Conservation (phyloP, 2,329 filamentous ascomycete species). For the Colletotrichum godetiae region DNA sequence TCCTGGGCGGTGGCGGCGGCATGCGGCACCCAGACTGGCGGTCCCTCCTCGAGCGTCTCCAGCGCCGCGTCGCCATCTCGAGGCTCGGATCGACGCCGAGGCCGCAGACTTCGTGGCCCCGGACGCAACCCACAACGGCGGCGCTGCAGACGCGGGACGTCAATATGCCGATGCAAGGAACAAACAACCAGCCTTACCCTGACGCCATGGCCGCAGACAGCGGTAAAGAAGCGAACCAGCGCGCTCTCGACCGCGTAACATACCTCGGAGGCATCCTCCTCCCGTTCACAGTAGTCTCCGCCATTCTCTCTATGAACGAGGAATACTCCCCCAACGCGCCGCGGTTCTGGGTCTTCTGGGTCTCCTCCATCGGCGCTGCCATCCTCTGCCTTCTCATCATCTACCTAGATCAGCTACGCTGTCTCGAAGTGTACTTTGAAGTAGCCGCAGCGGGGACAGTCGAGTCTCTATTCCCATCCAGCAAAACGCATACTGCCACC, state of each 20-base stretch:
- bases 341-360: conserved; percentile 63
- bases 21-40: conserved; percentile 43
- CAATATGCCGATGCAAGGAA: neutral
- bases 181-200: neutral
- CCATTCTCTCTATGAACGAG: conserved; percentile 59
- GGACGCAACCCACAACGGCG: conserved; percentile 30
- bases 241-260: conserved; percentile 58
- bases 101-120: conserved; percentile 32
- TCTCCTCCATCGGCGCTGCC: conserved; percentile 51
- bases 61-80: conserved; percentile 38
- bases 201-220: neutral
- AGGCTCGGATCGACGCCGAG: conserved; percentile 31
- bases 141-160: conserved; percentile 14
- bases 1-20: neutral
- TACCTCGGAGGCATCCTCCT: conserved; percentile 62
- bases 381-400: conserved; percentile 55
- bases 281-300: conserved; percentile 59
- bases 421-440: conserved; percentile 59
- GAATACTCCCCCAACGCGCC: conserved; percentile 53
- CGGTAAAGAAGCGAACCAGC: conserved; percentile 47
- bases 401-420: conserved; percentile 60
- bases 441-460: conserved; percentile 44
- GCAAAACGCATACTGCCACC: neutral
- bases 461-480: conserved; percentile 27
- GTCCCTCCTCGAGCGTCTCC: conserved; percentile 44